Evolutionary conservation across 257 asterid genomes (phyloP).

Genomic region (Misopates orontium): DNA sequence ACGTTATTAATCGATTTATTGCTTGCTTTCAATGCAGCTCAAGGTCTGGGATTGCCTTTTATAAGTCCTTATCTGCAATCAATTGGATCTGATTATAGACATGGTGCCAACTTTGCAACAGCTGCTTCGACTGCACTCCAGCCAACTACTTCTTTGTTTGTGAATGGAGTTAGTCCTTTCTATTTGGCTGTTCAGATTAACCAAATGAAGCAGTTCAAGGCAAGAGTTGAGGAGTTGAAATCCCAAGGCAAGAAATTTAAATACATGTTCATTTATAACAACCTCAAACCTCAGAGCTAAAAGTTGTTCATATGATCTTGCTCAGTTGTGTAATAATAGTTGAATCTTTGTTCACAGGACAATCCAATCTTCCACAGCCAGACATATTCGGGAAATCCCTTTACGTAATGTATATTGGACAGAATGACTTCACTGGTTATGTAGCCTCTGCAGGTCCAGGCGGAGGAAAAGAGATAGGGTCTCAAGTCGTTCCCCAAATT

Average conservation of each 20-base stretch:
- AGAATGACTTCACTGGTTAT: constrained; percentile 57
- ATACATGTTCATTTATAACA: neutral
- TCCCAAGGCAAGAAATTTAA: constrained; percentile 37
- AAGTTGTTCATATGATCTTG: too few species aligned
- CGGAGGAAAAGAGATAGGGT: constrained; percentile 43
- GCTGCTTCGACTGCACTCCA: constrained; percentile 59
- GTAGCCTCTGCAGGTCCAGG: constrained; percentile 41
- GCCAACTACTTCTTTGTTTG: constrained; percentile 63
- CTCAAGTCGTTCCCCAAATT: constrained; percentile 48
- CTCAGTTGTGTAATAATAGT: neutral
- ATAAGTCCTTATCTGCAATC: constrained; percentile 68
- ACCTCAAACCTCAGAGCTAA: too few species aligned
- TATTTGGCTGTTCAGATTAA: constrained; percentile 62
- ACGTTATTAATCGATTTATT: neutral
- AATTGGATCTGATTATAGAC: constrained; percentile 62
- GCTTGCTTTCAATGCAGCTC: constrained; percentile 47
- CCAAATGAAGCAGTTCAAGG: constrained; percentile 62
- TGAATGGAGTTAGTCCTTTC: constrained; percentile 63
- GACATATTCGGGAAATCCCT: constrained; percentile 60
- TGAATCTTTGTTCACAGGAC: constrained; percentile 27
- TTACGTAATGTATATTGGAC: constrained; percentile 69
- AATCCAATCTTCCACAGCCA: constrained; percentile 51
- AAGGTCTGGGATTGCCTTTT: constrained; percentile 59
- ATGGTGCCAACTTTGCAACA: constrained; percentile 71
- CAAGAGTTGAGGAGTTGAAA: constrained; percentile 38